Conservation (phyloP, 441 rosid genomes). For the Bocquillonia castaneifolia region DNA sequence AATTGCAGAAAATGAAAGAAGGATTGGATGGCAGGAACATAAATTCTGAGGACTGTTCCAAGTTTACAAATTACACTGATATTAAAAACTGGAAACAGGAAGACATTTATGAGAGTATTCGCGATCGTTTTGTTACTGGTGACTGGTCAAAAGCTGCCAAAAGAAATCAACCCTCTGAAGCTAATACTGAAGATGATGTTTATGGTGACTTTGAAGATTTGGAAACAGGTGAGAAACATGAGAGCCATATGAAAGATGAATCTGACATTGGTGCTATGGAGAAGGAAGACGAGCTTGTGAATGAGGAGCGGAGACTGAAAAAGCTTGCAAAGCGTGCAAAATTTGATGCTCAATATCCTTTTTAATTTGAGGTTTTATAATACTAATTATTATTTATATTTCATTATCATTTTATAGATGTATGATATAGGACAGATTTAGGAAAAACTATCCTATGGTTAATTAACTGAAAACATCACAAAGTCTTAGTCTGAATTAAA, state of each 20-base stretch:
- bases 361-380: slow-evolving; percentile 6
- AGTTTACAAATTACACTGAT: slow-evolving; percentile 41
- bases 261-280: slow-evolving; percentile 28
- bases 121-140: slow-evolving; percentile 85
- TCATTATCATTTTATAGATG: background rate
- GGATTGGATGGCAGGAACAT: slow-evolving; percentile 38
- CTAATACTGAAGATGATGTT: slow-evolving; percentile 39
- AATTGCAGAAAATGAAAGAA: slow-evolving; percentile 47
- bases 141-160: slow-evolving; percentile 75
- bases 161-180: slow-evolving; percentile 43
- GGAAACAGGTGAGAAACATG: slow-evolving; percentile 68
- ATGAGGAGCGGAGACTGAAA: slow-evolving; percentile 59
- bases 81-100: slow-evolving; percentile 65
- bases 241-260: slow-evolving; percentile 32
- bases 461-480: too few relatives aligned
- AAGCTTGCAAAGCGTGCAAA: slow-evolving; percentile 75
- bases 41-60: slow-evolving; percentile 68
- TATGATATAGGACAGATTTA: too few relatives aligned
- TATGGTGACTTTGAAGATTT: slow-evolving; percentile 91
- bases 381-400: background rate
- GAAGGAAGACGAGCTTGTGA: slow-evolving; percentile 38
- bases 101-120: slow-evolving; percentile 58
- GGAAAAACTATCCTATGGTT: too few relatives aligned
- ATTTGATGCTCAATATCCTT: slow-evolving; percentile 90
- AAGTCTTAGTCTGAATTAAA: too few relatives aligned